These are phyloP conservation scores for Plasmodium fragile DNA, from an alignment of 169 alveolate species.

Conservation along the genomic window DNA sequence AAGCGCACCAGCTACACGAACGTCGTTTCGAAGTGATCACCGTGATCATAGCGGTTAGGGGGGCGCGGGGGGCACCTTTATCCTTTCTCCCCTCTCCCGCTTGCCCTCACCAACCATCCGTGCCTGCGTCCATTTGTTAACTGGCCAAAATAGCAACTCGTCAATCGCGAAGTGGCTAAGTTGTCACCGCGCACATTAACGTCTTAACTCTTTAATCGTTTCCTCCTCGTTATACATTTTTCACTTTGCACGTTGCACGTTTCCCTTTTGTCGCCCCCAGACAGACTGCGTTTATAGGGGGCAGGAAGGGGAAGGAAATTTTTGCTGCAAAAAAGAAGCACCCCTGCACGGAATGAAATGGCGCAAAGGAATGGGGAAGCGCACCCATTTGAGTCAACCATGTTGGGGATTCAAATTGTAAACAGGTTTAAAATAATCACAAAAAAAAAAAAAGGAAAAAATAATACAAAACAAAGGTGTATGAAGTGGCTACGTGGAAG, in stretches of 20 bases:
- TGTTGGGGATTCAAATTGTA: neutral
- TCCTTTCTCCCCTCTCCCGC: neutral
- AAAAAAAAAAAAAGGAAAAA: neutral
- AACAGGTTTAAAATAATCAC: neutral
- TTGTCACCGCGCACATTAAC: neutral
- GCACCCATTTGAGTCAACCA: neutral
- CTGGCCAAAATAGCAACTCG: neutral
- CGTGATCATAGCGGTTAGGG: no score
- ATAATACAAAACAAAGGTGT: neutral
- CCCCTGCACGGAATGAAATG: neutral
- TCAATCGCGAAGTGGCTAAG: neutral
- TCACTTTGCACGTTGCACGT: neutral
- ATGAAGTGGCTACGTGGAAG: neutral
- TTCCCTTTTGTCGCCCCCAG: neutral
- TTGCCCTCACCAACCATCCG: neutral
- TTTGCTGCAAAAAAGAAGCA: neutral
- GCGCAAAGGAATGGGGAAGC: neutral
- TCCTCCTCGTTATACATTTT: neutral
- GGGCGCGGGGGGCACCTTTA: neutral
- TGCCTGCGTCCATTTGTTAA: neutral
- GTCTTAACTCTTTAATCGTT: no score
- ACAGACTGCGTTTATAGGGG: neutral
- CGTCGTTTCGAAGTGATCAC: conserved; percentile 48
- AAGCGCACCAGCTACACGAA: conserved; percentile 61
- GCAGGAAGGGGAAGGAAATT: neutral